A percentile compares a stretch with the other conserved stretches of the same genome.
Evolutionary conservation across 2,329 filamentous ascomycete species (phyloP).

Genomic region (Alternaria solani): DNA sequence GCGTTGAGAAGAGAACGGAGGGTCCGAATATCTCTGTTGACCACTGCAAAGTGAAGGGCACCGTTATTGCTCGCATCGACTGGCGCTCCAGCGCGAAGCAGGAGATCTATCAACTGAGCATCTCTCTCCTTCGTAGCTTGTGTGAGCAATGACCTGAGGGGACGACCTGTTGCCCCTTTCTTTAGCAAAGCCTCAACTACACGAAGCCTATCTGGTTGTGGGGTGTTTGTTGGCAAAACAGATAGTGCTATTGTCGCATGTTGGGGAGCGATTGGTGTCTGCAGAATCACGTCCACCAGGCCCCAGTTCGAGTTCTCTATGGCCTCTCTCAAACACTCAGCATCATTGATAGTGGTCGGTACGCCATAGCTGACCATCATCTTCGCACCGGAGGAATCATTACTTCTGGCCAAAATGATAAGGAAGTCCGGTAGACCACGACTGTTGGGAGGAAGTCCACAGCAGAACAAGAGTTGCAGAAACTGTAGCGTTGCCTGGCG

Average conservation of each 20-base stretch:
- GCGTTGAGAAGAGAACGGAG: conserved; percentile 32
- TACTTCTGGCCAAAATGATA: conserved; percentile 37
- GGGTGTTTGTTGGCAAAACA: conserved; percentile 28
- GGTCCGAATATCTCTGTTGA: conserved; percentile 32
- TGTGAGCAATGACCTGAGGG: conserved; percentile 39
- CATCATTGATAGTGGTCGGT: conserved; percentile 38
- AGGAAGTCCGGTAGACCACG: conserved; percentile 41
- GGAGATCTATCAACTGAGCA: conserved; percentile 33
- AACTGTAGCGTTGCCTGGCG: conserved; percentile 39
- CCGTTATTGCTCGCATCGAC: conserved; percentile 28
- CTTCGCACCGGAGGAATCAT: conserved; percentile 39
- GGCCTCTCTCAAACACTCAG: conserved; percentile 41
- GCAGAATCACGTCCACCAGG: conserved; percentile 37
- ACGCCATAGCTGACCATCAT: conserved; percentile 45
- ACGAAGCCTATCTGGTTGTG: conserved; percentile 36
- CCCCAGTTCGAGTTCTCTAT: conserved; percentile 41
- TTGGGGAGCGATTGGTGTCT: conserved; percentile 32
- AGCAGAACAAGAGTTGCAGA: conserved; percentile 45
- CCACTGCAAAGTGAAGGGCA: conserved; percentile 35
- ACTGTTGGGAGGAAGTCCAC: conserved; percentile 40
- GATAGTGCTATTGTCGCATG: conserved; percentile 41
- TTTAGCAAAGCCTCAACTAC: conserved; percentile 35
- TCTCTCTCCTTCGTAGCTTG: conserved; percentile 43
- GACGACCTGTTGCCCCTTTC: conserved; percentile 39
- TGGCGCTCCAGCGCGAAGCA: conserved; percentile 39